Conservation (phyloP, 768 basidiomycete genomes). For the Leccinum olivaceopallidum region DNA sequence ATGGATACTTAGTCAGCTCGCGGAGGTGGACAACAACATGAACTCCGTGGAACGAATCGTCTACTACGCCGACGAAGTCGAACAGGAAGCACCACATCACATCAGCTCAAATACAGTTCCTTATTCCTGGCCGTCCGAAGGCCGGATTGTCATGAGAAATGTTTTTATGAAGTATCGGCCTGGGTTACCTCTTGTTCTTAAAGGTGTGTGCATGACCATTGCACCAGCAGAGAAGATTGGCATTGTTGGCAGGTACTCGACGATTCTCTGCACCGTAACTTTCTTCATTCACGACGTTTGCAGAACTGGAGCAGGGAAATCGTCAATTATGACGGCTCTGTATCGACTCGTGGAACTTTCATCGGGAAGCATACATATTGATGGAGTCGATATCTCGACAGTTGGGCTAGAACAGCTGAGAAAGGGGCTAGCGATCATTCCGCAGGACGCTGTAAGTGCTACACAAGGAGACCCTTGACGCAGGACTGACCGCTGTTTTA, state of each 20-base stretch:
- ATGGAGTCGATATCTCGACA: constrained; percentile 80
- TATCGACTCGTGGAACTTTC: constrained; percentile 82
- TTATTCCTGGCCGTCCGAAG: constrained; percentile 71
- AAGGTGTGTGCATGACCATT: constrained; percentile 72
- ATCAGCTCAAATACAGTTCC: constrained; percentile 60
- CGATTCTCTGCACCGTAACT: constrained; percentile 7
- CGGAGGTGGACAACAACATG: constrained; percentile 94
- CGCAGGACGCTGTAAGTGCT: constrained; percentile 57
- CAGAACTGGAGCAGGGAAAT: constrained; percentile 87
- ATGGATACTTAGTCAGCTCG: constrained; percentile 74
- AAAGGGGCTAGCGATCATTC: constrained; percentile 72
- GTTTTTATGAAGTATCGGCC: constrained; percentile 83
- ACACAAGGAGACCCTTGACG: neutral
- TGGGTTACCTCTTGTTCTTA: constrained; percentile 86
- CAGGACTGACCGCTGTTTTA: neutral
- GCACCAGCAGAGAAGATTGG: constrained; percentile 86
- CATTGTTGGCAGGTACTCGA: constrained; percentile 64
- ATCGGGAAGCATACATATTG: constrained; percentile 74
- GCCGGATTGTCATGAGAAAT: constrained; percentile 71
- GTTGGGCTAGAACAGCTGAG: constrained; percentile 78
- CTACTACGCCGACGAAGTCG: constrained; percentile 76
- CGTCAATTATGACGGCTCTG: constrained; percentile 85
- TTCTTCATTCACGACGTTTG: neutral
- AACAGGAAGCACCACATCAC: constrained; percentile 78
- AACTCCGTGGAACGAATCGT: constrained; percentile 86